phyloP scores from a whole-genome alignment of 805 yeast species.

The Saccharomycopsis fodiens region DNA sequence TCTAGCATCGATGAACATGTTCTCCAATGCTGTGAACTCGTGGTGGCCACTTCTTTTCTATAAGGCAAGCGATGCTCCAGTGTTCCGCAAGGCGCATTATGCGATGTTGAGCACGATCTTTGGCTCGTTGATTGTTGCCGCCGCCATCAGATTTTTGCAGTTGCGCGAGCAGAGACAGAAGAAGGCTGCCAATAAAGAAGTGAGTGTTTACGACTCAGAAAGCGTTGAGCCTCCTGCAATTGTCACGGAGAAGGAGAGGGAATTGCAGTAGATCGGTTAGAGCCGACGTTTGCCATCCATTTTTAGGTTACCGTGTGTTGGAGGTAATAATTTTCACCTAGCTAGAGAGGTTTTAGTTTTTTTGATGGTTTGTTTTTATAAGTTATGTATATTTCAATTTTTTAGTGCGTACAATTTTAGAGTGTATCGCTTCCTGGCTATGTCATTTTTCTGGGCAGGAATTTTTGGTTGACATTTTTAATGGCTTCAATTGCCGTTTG shows the following conservation, averaged over 20 bases:
- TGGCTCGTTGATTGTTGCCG: slow-evolving; percentile 34
- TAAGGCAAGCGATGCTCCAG: slow-evolving; percentile 44
- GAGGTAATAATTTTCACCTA: no score
- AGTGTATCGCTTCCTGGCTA: no score
- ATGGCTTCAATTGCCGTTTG: not conserved
- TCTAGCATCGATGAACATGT: slow-evolving; percentile 60
- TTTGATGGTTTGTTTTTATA: not conserved
- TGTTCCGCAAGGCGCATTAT: slow-evolving; percentile 44
- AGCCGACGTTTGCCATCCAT: no score
- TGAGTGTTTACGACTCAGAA: slow-evolving; percentile 14
- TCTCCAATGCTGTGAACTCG: slow-evolving; percentile 53
- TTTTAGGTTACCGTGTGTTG: no score
- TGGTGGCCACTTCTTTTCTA: slow-evolving; percentile 56
- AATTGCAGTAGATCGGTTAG: not conserved
- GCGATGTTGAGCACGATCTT: slow-evolving; percentile 50
- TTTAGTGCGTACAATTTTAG: no score
- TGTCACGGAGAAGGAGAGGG: not conserved
- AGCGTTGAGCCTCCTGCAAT: slow-evolving; percentile 1
- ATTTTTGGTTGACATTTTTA: no score
- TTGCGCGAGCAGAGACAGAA: slow-evolving; percentile 27
- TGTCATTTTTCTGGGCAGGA: no score
- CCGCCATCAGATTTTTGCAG: slow-evolving; percentile 37
- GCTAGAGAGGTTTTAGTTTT: not conserved
- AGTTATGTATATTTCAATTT: no score
- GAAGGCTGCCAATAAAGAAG: slow-evolving; percentile 16